Base-by-base conservation (phyloP, 1,284 basidiomycete species). In the Apiotrichum brassicae region DNA sequence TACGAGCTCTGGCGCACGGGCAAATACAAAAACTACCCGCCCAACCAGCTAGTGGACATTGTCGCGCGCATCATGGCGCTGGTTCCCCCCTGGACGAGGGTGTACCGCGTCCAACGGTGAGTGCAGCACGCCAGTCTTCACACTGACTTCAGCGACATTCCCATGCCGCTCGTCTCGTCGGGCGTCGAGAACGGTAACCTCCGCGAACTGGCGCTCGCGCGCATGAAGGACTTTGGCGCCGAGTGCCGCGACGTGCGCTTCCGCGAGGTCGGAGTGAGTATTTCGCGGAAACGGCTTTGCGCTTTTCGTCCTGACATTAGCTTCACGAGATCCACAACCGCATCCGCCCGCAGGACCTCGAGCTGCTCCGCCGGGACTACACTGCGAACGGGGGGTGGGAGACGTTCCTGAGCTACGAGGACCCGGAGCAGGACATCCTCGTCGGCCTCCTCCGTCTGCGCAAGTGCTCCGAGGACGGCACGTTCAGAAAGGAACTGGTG, bases 151-250 rank as follows among this genome's bases (percentile, higher is more conserved):
- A 91, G 92, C 68, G 93, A 97, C 74, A 97, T 97, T 59, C 93
- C 93, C 1, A 81, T 97, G 58, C 93, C 93, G 13, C 79, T 99
- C 30, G 90, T 98, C 24, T 85, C 88, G 4, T 94, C 90, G 54
- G 95, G 95, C 19, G 97, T 95, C 62, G 95, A 98, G 74, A 97
- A 98, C 70, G 95, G 95, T 3, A 99, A 99, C 71, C 76, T 99
- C 57, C 85, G 95, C 46, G 94, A 99, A 71, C 78, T 99, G 40
- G 94, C 95, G 24, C 77, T 98, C 35, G 93, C 93, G 60, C 82
- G 95, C 20, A 95, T 99, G 92, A 94, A 94, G 74, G 95, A 99
- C 72, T 97, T 98, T 74, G 95, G 95, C 33, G 88, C 90, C 34
- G 90, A 93, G 61, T 99, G 95, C 73, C 82, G 95, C 46, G 95